A percentile compares a stretch with the other conserved stretches of the same genome.
Evolutionary conservation across 208 protist species (phyloP).

Genomic region (Tetramitus jugosus): DNA sequence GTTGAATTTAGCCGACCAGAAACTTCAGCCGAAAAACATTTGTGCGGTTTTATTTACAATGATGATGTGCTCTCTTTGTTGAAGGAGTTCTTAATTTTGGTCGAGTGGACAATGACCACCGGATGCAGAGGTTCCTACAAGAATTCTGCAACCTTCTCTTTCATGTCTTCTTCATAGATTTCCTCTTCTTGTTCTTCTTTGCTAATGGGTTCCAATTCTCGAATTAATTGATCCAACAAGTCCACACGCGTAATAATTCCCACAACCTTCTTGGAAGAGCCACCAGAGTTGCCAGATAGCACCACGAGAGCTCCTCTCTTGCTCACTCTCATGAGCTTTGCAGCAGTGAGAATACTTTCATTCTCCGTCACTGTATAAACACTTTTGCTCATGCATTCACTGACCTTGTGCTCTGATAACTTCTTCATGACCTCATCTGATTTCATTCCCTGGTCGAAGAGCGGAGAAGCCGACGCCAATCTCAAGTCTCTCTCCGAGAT

Average conservation of each 20-base stretch:
- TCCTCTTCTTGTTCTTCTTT: too few relatives aligned
- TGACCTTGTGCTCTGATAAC: not conserved
- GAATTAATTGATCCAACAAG: slow-evolving; percentile 13
- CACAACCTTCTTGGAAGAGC: not conserved
- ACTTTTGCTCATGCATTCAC: not conserved
- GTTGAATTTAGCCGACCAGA: too few relatives aligned
- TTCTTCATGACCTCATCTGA: not conserved
- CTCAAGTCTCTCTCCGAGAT: too few relatives aligned
- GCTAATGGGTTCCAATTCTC: not conserved
- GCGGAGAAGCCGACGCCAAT: not conserved
- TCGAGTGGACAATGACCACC: too few relatives aligned
- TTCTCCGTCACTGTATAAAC: not conserved
- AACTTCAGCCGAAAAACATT: too few relatives aligned
- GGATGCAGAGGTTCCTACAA: too few relatives aligned
- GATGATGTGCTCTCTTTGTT: too few relatives aligned
- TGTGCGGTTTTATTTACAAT: too few relatives aligned
- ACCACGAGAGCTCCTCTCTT: not conserved
- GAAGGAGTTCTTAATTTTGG: too few relatives aligned
- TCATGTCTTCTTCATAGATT: too few relatives aligned
- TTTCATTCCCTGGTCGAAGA: not conserved
- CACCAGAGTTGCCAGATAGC: not conserved
- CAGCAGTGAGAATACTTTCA: not conserved
- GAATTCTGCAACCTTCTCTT: too few relatives aligned
- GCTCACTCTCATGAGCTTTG: not conserved
- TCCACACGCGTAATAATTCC: not conserved